Evolutionary conservation across 495 filamentous ascomycete species (phyloP).

Genomic region (Hypoxylon trugodes): DNA sequence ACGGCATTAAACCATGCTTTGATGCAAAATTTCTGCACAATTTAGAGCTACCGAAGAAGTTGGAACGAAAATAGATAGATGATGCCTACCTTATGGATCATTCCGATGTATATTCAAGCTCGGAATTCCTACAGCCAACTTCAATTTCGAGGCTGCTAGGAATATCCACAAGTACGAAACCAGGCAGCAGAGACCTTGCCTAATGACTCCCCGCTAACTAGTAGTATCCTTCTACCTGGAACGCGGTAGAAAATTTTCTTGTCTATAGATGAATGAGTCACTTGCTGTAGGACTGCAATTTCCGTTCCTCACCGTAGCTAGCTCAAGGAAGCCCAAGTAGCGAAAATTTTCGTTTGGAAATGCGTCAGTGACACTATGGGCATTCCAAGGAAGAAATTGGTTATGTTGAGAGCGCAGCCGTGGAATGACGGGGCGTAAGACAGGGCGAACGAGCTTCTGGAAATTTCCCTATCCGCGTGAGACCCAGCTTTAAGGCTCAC

Average conservation of each 20-base stretch:
- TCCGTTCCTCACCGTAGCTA: constrained; percentile 21
- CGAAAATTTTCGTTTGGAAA: constrained; percentile 27
- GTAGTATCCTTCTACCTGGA: constrained; percentile 1
- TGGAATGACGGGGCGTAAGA: constrained; percentile 24
- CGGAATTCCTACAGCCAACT: constrained; percentile 11
- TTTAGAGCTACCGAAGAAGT: constrained; percentile 4
- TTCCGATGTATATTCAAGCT: background rate
- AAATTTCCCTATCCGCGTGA: constrained; percentile 25
- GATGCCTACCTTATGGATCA: constrained; percentile 11
- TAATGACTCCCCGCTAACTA: background rate
- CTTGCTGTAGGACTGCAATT: constrained; percentile 35
- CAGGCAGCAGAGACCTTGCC: constrained; percentile 8
- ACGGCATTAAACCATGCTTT: constrained; percentile 3
- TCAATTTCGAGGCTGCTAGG: background rate
- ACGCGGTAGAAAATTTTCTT: constrained; percentile 21
- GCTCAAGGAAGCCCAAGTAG: constrained; percentile 6
- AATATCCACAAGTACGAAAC: constrained; percentile 4
- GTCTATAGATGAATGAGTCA: constrained; percentile 21
- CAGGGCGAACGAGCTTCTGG: constrained; percentile 29
- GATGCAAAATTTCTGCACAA: constrained; percentile 10
- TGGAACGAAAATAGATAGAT: constrained; percentile 1
- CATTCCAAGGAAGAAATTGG: constrained; percentile 29
- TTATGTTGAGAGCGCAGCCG: constrained; percentile 5
- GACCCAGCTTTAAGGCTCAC: constrained; percentile 30
- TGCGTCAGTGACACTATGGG: constrained; percentile 38